These are phyloP conservation scores for Sarocladium kiliense DNA, from an alignment of 2,329 filamentous ascomycete genomes.

Conservation along the genomic window DNA sequence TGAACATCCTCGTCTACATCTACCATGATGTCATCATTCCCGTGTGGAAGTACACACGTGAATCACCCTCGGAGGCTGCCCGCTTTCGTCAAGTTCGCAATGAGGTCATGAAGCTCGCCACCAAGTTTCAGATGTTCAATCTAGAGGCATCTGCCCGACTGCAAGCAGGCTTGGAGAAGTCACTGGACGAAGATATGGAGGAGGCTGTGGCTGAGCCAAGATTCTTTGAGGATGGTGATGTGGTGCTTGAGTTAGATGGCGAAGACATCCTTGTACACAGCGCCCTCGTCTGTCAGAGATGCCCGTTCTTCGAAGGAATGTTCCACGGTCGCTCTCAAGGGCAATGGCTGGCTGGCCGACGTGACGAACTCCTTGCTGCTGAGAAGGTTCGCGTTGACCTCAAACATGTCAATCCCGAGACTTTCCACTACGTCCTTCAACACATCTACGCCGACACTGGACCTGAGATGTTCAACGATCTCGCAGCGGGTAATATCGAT, in stretches of 20 bases:
- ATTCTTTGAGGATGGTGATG: conserved; percentile 77
- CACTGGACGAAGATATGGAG: conserved; percentile 65
- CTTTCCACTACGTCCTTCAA: conserved; percentile 74
- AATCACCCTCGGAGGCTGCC: conserved; percentile 59
- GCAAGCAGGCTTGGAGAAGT: conserved; percentile 61
- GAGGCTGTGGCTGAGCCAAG: conserved; percentile 59
- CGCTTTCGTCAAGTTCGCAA: conserved; percentile 74
- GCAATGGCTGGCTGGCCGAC: conserved; percentile 72
- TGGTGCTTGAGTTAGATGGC: conserved; percentile 71
- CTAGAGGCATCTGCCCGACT: conserved; percentile 74
- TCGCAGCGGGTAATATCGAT: conserved; percentile 64
- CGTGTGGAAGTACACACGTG: conserved; percentile 76
- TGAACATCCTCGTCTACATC: conserved; percentile 74
- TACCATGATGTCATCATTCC: conserved; percentile 79
- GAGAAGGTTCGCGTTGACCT: conserved; percentile 67
- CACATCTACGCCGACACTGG: conserved; percentile 83
- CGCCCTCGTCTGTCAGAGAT: conserved; percentile 72
- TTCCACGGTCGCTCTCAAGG: conserved; percentile 86
- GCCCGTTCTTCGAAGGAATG: conserved; percentile 86
- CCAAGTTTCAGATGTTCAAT: conserved; percentile 61
- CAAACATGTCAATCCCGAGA: conserved; percentile 67
- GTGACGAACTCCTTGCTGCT: conserved; percentile 31
- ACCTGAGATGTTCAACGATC: conserved; percentile 72
- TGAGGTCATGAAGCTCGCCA: conserved; percentile 84
- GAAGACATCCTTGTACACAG: conserved; percentile 72